A percentile compares a stretch with the other conserved stretches of the same genome.
Evolutionary conservation across 2,329 filamentous ascomycete genomes (phyloP).

Genomic region (Ceratocystis colombiana): DNA sequence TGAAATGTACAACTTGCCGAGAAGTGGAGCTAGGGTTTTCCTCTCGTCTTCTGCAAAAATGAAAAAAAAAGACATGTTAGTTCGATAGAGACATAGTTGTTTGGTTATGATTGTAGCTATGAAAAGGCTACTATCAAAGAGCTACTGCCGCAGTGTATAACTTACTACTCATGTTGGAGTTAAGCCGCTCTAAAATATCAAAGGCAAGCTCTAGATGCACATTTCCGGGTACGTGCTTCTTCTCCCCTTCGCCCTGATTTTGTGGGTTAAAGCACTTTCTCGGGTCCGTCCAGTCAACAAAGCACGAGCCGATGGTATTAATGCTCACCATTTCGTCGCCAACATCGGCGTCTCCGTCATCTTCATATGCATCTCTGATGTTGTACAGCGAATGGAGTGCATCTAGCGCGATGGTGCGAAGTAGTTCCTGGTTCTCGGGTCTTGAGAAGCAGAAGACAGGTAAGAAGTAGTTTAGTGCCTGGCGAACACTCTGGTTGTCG

Average conservation of each 20-base stretch:
- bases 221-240: constrained; percentile 59
- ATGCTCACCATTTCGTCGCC: constrained; percentile 71
- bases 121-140: background rate
- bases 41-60: constrained; percentile 62
- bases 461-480: constrained; percentile 85
- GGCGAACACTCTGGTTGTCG: constrained; percentile 69
- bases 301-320: constrained; percentile 64
- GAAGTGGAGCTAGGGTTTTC: constrained; percentile 65
- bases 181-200: constrained; percentile 65
- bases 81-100: background rate
- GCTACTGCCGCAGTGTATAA: constrained; percentile 25
- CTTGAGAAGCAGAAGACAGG: constrained; percentile 88
- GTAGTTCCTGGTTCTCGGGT: constrained; percentile 68
- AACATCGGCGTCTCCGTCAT: constrained; percentile 65
- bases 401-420: constrained; percentile 63
- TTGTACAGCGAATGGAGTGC: constrained; percentile 67
- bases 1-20: constrained; percentile 73
- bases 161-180: constrained; percentile 58
- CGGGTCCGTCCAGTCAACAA: constrained; percentile 93
- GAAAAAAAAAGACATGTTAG: constrained; percentile 29
- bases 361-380: constrained; percentile 60
- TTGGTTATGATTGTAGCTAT: no score
- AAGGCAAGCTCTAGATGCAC: constrained; percentile 70
- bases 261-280: constrained; percentile 57
- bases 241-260: constrained; percentile 44